Percentiles rank a stretch among this genome's conserved stretches.
These are phyloP conservation scores for Leptoxyphium fumago DNA, from an alignment of 2,329 filamentous ascomycete genomes.

Conservation along the genomic window DNA sequence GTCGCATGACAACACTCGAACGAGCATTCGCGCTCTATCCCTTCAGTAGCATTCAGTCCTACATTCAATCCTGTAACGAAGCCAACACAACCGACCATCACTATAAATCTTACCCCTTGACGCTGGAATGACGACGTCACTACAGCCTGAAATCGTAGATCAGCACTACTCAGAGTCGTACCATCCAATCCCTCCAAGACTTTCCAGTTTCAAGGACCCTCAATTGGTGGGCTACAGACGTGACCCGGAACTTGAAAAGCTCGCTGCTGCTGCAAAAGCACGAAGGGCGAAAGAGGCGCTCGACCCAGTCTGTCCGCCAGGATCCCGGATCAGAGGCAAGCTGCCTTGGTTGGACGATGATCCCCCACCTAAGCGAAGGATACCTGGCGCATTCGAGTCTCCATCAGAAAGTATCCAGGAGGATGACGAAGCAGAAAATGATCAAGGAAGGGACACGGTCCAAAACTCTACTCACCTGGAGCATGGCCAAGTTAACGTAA, in stretches of 20 bases:
- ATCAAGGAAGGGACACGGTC: too few species aligned
- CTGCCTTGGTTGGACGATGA: neutral
- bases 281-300: neutral
- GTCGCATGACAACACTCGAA: too few species aligned
- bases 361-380: neutral
- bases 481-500: neutral
- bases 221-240: neutral
- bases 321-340: neutral
- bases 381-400: neutral
- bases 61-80: too few species aligned
- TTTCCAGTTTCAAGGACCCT: neutral
- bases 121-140: neutral
- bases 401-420: too few species aligned
- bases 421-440: too few species aligned
- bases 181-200: neutral
- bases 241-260: neutral
- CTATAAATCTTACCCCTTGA: too few species aligned
- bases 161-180: neutral
- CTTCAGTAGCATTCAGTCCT: too few species aligned
- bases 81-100: too few species aligned
- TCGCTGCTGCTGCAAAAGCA: too few species aligned
- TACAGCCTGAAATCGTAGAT: neutral
- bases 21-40: too few species aligned
- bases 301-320: neutral
- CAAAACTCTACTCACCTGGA: too few species aligned